A percentile compares a stretch with the other conserved stretches of the same genome.
phyloP scores from a whole-genome alignment of 352 stramenopile genomes.

The Pythium phragmitis region DNA sequence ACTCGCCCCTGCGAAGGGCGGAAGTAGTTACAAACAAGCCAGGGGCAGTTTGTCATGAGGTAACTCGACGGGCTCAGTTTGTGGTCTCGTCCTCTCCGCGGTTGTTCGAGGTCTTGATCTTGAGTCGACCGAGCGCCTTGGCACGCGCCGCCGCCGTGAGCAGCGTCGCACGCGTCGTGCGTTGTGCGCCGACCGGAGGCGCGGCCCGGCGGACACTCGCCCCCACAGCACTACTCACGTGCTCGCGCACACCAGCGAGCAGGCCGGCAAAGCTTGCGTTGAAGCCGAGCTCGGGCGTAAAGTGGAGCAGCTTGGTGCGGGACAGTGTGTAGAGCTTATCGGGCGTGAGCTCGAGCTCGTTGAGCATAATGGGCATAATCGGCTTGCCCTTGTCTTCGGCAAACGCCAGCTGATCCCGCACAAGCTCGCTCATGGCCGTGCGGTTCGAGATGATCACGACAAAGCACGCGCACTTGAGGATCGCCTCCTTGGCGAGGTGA shows the following conservation, averaged over 20 bases:
- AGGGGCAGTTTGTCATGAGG: too few species aligned
- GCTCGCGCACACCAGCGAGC: slow-evolving; percentile 44
- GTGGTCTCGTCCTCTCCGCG: not conserved
- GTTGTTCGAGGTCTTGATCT: slow-evolving; percentile 18
- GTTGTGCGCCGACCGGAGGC: not conserved
- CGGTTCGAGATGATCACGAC: slow-evolving; percentile 71
- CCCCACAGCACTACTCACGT: slow-evolving; percentile 24
- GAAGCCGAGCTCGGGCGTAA: slow-evolving; percentile 77
- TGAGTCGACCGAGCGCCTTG: slow-evolving; percentile 24
- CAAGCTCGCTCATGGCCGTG: slow-evolving; percentile 64
- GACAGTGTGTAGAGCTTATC: slow-evolving; percentile 82
- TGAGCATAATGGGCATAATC: slow-evolving; percentile 77
- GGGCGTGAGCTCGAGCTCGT: slow-evolving; percentile 67
- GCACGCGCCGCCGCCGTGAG: slow-evolving; percentile 18
- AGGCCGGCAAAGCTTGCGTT: slow-evolving; percentile 67
- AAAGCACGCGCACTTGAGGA: slow-evolving; percentile 73
- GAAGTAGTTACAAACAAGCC: too few species aligned
- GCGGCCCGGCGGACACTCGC: not conserved
- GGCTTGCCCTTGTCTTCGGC: slow-evolving; percentile 73
- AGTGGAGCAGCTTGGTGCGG: slow-evolving; percentile 70
- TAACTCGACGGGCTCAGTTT: slow-evolving; percentile 8
- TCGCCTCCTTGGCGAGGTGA: slow-evolving; percentile 69
- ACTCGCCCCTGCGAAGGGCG: not conserved
- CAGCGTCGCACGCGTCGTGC: slow-evolving; percentile 21
- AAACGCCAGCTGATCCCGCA: slow-evolving; percentile 80